Conservation (phyloP, 2,329 filamentous ascomycete species). For the Davidsoniella virescens region DNA sequence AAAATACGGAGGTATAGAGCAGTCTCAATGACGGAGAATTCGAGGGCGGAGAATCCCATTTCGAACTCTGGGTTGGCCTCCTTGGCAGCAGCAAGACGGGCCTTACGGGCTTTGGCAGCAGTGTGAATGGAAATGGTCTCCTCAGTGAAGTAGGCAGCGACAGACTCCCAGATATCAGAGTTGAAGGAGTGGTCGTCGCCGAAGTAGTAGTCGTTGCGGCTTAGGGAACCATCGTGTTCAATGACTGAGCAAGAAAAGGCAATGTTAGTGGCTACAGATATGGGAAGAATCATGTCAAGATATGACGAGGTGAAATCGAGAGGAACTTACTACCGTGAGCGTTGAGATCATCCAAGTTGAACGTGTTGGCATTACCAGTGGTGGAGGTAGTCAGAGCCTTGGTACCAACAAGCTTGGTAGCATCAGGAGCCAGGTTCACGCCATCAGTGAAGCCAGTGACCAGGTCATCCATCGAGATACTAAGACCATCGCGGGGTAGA, state of each 20-base stretch:
- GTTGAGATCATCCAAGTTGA: conserved; percentile 19
- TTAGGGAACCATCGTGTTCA: conserved; percentile 21
- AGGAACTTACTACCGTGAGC: conserved; percentile 15
- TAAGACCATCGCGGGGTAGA: conserved; percentile 14
- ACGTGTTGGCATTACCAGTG: conserved; percentile 17
- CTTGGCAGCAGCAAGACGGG: conserved; percentile 17
- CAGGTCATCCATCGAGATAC: conserved; percentile 14
- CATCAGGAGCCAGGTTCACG: conserved; percentile 13
- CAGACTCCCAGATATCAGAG: conserved; percentile 16
- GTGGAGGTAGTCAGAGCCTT: conserved; percentile 16
- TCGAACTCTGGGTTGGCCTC: conserved; percentile 17
- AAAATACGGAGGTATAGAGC: conserved; percentile 16
- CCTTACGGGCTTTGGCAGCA: conserved; percentile 18
- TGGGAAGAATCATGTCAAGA: neutral
- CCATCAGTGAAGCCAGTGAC: conserved; percentile 13
- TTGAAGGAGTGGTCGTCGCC: conserved; percentile 21
- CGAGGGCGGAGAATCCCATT: conserved; percentile 6
- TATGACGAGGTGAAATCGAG: neutral
- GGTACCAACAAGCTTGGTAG: conserved; percentile 13
- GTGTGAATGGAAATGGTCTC: conserved; percentile 18
- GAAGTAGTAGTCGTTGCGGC: conserved; percentile 18
- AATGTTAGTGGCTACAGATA: neutral
- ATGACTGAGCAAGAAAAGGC: conserved; percentile 16
- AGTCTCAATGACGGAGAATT: conserved; percentile 16
- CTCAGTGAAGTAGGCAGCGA: conserved; percentile 15